Conservation (phyloP, 2,329 filamentous ascomycete genomes). For the Eutypella sp. region DNA sequence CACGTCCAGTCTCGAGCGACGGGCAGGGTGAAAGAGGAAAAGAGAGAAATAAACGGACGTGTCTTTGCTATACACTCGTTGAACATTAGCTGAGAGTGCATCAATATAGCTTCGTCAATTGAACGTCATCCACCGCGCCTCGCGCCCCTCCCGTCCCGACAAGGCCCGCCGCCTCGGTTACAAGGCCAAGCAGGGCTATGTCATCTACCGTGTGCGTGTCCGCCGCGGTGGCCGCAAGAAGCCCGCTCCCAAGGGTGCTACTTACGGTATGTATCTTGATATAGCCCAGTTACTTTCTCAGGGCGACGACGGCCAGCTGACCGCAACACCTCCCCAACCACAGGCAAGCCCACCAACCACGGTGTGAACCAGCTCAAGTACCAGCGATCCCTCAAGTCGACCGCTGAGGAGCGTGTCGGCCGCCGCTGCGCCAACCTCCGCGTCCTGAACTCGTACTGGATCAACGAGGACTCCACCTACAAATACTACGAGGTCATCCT, state of each 20-base stretch:
- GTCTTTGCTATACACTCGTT: conserved; percentile 95
- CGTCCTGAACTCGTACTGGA: conserved; percentile 99
- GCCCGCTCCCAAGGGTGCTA: conserved; percentile 95
- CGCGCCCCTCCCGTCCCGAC: conserved; percentile 95
- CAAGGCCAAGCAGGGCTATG: conserved; percentile 99
- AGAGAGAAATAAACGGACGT: too few species aligned
- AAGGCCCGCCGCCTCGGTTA: conserved; percentile 99
- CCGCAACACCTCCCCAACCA: conserved; percentile 14
- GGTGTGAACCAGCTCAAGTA: conserved; percentile 99
- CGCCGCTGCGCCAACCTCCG: conserved; percentile 98
- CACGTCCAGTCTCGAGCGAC: neutral
- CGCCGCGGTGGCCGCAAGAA: conserved; percentile 98
- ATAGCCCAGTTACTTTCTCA: conserved; percentile 1
- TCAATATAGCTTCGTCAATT: conserved; percentile 99
- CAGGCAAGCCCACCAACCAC: conserved; percentile 99
- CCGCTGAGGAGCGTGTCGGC: conserved; percentile 99
- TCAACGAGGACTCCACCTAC: conserved; percentile 99
- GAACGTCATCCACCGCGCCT: conserved; percentile 99
- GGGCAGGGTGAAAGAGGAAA: conserved; percentile 30
- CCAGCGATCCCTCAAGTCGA: conserved; percentile 97
- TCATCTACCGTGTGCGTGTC: conserved; percentile 99
- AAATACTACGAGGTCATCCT: conserved; percentile 99
- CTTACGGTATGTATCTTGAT: conserved; percentile 88
- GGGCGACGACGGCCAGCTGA: conserved; percentile 7
- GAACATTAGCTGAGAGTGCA: conserved; percentile 99